phyloP scores from a whole-genome alignment of 139 green algal species.

The Coelastrella sp. region DNA sequence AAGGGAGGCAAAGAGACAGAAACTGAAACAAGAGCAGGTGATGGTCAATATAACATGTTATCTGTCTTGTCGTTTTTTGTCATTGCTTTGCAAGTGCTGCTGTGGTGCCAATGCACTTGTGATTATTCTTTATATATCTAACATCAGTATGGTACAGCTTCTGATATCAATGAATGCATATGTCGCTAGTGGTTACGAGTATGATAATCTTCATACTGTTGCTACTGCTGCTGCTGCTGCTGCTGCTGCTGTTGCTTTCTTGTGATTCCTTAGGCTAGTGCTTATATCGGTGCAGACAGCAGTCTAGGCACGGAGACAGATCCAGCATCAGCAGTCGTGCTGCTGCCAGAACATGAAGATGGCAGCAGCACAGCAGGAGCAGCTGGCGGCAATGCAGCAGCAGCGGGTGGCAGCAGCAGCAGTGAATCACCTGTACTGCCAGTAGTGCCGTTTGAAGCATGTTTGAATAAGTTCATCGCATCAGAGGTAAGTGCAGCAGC shows the following conservation, averaged over 20 bases:
- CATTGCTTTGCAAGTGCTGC: too few relatives aligned
- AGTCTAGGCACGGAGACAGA: conserved; percentile 15
- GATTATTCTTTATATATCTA: too few relatives aligned
- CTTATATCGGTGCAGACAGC: conserved; percentile 42
- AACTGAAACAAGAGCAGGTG: conserved; percentile 74
- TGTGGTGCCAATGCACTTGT: too few relatives aligned
- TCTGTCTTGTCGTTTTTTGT: too few relatives aligned
- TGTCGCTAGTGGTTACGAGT: not conserved
- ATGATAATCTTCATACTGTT: too few relatives aligned
- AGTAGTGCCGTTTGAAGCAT: conserved; percentile 88
- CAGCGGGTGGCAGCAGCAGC: not conserved
- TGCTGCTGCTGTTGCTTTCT: too few relatives aligned
- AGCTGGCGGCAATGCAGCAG: not conserved
- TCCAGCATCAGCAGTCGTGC: not conserved
- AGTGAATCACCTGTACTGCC: conserved; percentile 53
- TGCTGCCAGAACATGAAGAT: conserved; percentile 10
- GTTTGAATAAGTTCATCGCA: conserved; percentile 78
- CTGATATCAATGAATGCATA: not conserved
- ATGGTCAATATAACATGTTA: too few relatives aligned
- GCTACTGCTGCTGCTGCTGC: too few relatives aligned
- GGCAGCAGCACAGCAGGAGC: not conserved
- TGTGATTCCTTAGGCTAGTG: too few relatives aligned
- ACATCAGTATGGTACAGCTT: too few relatives aligned
- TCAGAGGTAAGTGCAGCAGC: conserved; percentile 51
- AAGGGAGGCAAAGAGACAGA: conserved; percentile 79